Evolutionary conservation across 208 protist genomes (phyloP).

Genomic region (Novymonas esmeraldas): DNA sequence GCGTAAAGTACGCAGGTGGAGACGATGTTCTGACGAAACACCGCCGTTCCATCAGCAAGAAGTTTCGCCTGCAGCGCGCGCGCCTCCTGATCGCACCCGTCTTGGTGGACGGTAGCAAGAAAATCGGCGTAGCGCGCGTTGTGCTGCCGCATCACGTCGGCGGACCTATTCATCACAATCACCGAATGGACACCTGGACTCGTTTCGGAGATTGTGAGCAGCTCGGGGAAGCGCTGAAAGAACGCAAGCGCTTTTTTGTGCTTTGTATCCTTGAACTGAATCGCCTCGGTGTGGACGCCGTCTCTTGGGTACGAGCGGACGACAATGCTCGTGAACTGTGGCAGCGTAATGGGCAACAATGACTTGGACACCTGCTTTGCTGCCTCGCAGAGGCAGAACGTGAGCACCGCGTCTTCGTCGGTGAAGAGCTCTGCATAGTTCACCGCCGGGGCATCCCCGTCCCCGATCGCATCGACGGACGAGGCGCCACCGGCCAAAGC

Average conservation of each 20-base stretch:
- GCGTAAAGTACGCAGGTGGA: conserved; percentile 35
- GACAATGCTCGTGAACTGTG: conserved; percentile 63
- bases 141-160: conserved; percentile 43
- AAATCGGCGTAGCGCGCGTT: conserved; percentile 41
- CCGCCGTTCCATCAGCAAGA: conserved; percentile 35
- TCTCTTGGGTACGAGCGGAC: conserved; percentile 50
- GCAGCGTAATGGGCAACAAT: conserved; percentile 56
- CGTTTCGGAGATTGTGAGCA: conserved; percentile 51
- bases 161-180: conserved; percentile 45
- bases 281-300: conserved; percentile 19
- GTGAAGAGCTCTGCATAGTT: conserved; percentile 25
- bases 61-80: conserved; percentile 36
- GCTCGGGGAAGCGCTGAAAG: conserved; percentile 40
- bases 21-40: conserved; percentile 51
- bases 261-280: conserved; percentile 74
- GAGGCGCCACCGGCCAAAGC: not conserved
- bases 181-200: conserved; percentile 51
- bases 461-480: not conserved
- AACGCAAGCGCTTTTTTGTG: conserved; percentile 71
- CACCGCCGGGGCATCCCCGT: not conserved
- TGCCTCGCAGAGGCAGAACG: conserved; percentile 71
- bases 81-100: conserved; percentile 41
- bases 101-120: conserved; percentile 40
- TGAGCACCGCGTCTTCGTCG: conserved; percentile 41
- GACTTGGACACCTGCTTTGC: conserved; percentile 37